A percentile compares a stretch with the other conserved stretches of the same genome.
Evolutionary conservation across 306 rosid genomes (phyloP).

Genomic region (Vigna unguiculata): DNA sequence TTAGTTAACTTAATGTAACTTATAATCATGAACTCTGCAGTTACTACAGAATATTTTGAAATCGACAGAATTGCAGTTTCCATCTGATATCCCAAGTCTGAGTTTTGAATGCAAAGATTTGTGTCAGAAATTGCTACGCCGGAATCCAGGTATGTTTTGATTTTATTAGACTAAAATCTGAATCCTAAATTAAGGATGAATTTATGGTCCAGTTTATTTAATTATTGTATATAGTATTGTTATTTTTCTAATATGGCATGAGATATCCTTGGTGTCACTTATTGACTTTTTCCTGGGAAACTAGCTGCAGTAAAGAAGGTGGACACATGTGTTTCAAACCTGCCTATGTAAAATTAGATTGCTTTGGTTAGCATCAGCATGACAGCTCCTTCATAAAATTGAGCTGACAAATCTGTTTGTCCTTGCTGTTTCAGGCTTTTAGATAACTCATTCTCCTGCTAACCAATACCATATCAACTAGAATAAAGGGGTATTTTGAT

Average conservation of each 20-base stretch:
- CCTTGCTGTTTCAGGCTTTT: conserved; percentile 46
- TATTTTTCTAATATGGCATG: conserved; percentile 17
- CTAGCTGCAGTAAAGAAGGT: conserved; percentile 26
- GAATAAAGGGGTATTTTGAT: conserved; percentile 26
- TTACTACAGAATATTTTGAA: conserved; percentile 94
- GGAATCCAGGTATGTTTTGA: conserved; percentile 83
- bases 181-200: conserved; percentile 27
- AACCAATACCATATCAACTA: conserved; percentile 34
- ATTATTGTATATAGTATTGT: conserved; percentile 11
- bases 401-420: conserved; percentile 33
- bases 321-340: conserved; percentile 40
- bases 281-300: conserved; percentile 30
- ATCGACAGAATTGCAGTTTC: conserved; percentile 83
- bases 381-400: conserved; percentile 28
- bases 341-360: conserved; percentile 34
- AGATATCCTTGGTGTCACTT: conserved; percentile 28
- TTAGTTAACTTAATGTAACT: conserved; percentile 21
- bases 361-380: conserved; percentile 34
- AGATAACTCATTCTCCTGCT: conserved; percentile 37
- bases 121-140: conserved; percentile 90
- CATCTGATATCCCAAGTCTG: conserved; percentile 65
- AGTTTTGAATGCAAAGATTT: conserved; percentile 89
- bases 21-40: conserved; percentile 60
- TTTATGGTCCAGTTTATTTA: conserved; percentile 29
- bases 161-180: conserved; percentile 35